Evolutionary conservation across 176 grass and related monocot genomes (phyloP), one percentile per base, ranked within the genome.

Genomic region (Melocanna baccifera): DNA sequence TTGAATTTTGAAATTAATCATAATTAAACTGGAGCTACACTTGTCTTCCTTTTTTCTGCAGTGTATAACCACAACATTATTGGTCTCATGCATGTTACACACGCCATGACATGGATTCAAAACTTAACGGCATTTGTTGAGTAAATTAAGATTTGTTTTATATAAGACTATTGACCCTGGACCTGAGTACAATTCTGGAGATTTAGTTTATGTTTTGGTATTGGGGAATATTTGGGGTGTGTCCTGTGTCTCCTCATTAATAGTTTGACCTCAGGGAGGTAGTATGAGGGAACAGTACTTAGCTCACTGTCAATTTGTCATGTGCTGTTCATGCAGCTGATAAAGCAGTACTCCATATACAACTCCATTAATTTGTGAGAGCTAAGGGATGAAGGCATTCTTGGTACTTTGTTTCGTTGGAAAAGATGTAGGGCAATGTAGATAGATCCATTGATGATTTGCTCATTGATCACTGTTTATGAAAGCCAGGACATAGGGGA

Each of bases 391-490:
- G 20, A 57, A 57, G n/a, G 57, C 57, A 59, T 37, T 16, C n/a
- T 11, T 22, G 25, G 42, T 71, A 70, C 80, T 83, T 62, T 2
- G 79, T 41, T 77, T 57, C 41, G 76, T 59, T 25, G 36, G 53
- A 43, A 77, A 70, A 18, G 12, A n/a, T 11, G 73, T 63, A 53
- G 73, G 72, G 11, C 53, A 77, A 64, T 63, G 80, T 10, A 22
- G 64, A 88, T 78, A 15, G 32, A 88, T 83, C 29, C 53, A n/a
- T 26, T 23, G 32, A 86, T 81, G 67, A 86, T 80, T 86, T 77
- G n/a, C 64, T 71, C 73, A 45, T 78, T 64, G n/a, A 63, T 52
- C 25, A 61, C 13, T 36, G 8, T 43, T 41, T 14, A 59, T 40
- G 30, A 22, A 41, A 25, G 51, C 26, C 28, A 30, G 47, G 29